Evolutionary conservation across 495 filamentous ascomycete species (phyloP).

Genomic region (Xylaria intraflava): DNA sequence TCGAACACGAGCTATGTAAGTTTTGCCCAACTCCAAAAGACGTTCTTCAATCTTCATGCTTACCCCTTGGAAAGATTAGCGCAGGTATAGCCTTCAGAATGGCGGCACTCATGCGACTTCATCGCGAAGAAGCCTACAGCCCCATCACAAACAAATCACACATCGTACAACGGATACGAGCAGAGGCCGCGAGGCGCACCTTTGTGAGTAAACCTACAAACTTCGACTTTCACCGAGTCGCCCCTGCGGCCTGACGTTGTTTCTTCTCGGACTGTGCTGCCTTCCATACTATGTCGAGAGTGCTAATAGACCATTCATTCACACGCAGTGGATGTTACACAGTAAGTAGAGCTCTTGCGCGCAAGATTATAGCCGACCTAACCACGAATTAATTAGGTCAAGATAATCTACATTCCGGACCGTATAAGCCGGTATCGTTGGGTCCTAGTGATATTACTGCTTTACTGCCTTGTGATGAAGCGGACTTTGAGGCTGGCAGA

Average conservation of each 20-base stretch:
- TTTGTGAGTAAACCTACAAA: slow-evolving; percentile 27
- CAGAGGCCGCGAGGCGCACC: slow-evolving; percentile 42
- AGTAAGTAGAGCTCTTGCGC: slow-evolving; percentile 17
- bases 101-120: slow-evolving; percentile 44
- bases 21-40: background rate
- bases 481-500: slow-evolving; percentile 37
- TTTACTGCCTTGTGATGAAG: slow-evolving; percentile 42
- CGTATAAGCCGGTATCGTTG: slow-evolving; percentile 40
- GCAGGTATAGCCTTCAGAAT: slow-evolving; percentile 47
- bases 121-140: slow-evolving; percentile 46
- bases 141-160: slow-evolving; percentile 32
- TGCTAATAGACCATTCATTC: background rate
- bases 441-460: slow-evolving; percentile 44
- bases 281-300: background rate
- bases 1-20: slow-evolving; percentile 42
- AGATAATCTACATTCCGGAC: slow-evolving; percentile 45
- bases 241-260: background rate
- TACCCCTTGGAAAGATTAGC: slow-evolving; percentile 35
- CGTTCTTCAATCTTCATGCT: slow-evolving; percentile 11
- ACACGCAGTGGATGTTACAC: slow-evolving; percentile 44
- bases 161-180: slow-evolving; percentile 28
- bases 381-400: slow-evolving; percentile 27
- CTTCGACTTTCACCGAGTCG: background rate
- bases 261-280: background rate
- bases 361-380: background rate